A percentile compares a stretch with the other conserved stretches of the same genome.
Conservation (phyloP, 2,329 filamentous ascomycete species). For the Aotearoamyces nothofagi region DNA sequence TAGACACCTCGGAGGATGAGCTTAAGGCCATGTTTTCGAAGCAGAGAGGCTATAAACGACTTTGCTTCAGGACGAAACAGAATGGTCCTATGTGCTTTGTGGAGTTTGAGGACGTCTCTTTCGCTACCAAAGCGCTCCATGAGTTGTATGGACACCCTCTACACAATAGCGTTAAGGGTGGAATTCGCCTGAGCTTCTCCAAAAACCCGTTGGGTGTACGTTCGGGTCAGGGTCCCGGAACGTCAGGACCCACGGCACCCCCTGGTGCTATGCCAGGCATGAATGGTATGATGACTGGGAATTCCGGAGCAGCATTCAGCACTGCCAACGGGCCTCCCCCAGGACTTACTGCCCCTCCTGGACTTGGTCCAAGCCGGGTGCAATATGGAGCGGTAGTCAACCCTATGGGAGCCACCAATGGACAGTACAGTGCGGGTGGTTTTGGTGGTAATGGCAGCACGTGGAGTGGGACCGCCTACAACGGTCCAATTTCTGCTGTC, state of each 20-base stretch:
- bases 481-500: conserved; percentile 16
- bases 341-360: conserved; percentile 62
- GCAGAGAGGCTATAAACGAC: conserved; percentile 84
- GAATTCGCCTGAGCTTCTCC: conserved; percentile 89
- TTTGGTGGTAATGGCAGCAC: conserved; percentile 13
- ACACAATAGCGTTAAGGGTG: conserved; percentile 86
- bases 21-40: conserved; percentile 87
- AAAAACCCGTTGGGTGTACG: conserved; percentile 94
- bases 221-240: conserved; percentile 42
- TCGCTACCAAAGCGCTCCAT: conserved; percentile 79
- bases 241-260: conserved; percentile 25
- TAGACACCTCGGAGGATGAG: conserved; percentile 89
- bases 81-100: conserved; percentile 99
- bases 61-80: conserved; percentile 88
- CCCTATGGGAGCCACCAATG: conserved; percentile 9
- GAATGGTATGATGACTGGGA: conserved; percentile 37
- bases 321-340: conserved; percentile 56
- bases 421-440: conserved; percentile 12
- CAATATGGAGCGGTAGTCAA: conserved; percentile 12
- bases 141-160: conserved; percentile 78
- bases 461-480: conserved; percentile 15
- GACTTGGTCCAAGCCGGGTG: conserved; percentile 31
- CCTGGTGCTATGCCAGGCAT: conserved; percentile 34
- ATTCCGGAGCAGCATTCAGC: conserved; percentile 14
- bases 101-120: conserved; percentile 87